phyloP scores from a whole-genome alignment of 73 alveolate genomes.

The Paraurostyla sp. region DNA sequence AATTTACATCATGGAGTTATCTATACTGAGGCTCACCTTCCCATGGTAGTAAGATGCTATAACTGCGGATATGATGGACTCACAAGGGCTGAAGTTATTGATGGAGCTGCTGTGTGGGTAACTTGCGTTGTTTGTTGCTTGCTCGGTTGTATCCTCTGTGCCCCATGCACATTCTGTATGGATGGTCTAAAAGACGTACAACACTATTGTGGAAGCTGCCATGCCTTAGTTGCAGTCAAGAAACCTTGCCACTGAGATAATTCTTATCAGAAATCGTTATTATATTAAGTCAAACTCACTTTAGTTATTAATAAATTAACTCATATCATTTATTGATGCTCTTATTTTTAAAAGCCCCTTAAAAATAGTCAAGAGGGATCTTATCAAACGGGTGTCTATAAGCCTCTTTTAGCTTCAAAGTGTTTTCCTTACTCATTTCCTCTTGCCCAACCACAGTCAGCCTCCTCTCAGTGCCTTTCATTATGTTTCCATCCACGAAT shows the following conservation, averaged over 20 bases:
- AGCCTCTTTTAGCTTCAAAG: background rate
- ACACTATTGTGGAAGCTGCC: conserved; percentile 39
- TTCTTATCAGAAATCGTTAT: no score
- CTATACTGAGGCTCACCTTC: conserved; percentile 23
- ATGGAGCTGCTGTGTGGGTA: conserved; percentile 51
- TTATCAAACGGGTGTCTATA: conserved; percentile 58
- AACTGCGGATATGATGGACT: conserved; percentile 44
- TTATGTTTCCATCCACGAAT: conserved; percentile 24
- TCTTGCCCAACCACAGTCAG: conserved; percentile 47
- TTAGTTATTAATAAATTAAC: background rate
- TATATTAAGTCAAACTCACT: background rate
- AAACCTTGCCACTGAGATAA: conserved; percentile 23
- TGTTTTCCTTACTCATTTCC: conserved; percentile 37
- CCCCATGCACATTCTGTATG: conserved; percentile 20
- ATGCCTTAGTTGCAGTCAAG: conserved; percentile 16
- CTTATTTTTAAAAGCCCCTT: background rate
- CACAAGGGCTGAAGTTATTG: conserved; percentile 19
- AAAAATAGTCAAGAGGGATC: conserved; percentile 19
- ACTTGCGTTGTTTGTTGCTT: conserved; percentile 30
- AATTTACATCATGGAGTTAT: conserved; percentile 13
- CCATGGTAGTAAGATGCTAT: conserved; percentile 46
- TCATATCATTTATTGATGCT: background rate
- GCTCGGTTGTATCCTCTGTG: background rate
- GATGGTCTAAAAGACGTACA: conserved; percentile 34
- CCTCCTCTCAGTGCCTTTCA: conserved; percentile 55